phyloP scores from a whole-genome alignment of 257 asterid species.

The Penstemon barbatus region DNA sequence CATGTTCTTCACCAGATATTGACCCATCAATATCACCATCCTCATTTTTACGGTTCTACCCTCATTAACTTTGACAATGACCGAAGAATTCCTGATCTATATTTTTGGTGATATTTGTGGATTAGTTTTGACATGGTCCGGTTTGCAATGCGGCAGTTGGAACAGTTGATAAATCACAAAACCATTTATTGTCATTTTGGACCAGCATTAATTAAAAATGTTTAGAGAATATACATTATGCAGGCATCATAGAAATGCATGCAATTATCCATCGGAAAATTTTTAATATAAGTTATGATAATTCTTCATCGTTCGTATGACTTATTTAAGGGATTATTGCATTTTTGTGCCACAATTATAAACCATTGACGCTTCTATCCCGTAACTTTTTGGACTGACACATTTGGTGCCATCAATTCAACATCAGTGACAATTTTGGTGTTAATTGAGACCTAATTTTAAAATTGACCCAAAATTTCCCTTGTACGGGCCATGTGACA shows the following conservation, averaged over 20 bases:
- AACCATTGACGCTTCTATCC: too few species aligned
- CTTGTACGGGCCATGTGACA: too few species aligned
- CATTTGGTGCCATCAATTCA: too few species aligned
- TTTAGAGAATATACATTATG: too few species aligned
- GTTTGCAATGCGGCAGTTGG: constrained; percentile 25
- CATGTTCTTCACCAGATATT: constrained; percentile 23
- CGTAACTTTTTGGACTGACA: too few species aligned
- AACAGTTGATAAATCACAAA: not conserved
- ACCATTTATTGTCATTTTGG: not conserved
- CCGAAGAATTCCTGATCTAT: constrained; percentile 13
- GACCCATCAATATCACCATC: constrained; percentile 31
- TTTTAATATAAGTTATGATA: constrained; percentile 4
- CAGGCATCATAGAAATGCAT: not conserved
- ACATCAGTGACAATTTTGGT: too few species aligned
- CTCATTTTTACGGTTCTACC: constrained; percentile 29
- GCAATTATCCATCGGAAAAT: not conserved
- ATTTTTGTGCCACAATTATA: too few species aligned
- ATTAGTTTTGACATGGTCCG: constrained; percentile 15
- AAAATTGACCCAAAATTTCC: too few species aligned
- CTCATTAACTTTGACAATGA: constrained; percentile 33
- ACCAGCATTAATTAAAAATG: not conserved
- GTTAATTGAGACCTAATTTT: too few species aligned
- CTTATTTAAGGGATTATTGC: too few species aligned
- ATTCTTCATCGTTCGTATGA: constrained; percentile 1
- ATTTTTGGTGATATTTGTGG: constrained; percentile 17